Base-by-base conservation (phyloP, 345 rosid genomes). In the Gossypium thurberi region DNA sequence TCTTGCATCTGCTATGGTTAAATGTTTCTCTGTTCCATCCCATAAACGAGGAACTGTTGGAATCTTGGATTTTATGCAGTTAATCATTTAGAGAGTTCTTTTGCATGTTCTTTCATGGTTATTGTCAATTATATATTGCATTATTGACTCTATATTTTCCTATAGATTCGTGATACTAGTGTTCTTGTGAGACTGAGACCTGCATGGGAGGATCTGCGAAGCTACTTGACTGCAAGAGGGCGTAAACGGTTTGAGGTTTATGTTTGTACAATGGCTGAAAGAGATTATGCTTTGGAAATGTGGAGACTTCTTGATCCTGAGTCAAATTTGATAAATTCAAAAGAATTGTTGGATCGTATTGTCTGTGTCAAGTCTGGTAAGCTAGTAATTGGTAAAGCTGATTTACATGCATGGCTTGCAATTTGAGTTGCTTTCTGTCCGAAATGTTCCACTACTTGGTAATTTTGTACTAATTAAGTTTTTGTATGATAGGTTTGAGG, bases 281-380 rank as follows among this genome's bases (percentile, higher is more conserved):
- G 92, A 82, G 98, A 96, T 82, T 96, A 96, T 78, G 98, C 99
- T 65, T 81, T 93, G 71, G 99, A 96, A 83, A 96, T 96, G 97
- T 96, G 98, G 99, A 87, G 98, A 86, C 99, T 96, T 82, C 98
- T 96, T 82, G 98, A 96, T 78, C 99, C 99, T 58, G 98, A 91
- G 60, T 90, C 93, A 79, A 96, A 87, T 82, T 82, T 96, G 86
- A 96, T 96, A 55, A 88, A 75, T 81, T 66, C 87, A 42, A 90
- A 86, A 82, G 89, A 93, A 74, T 75, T 96, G 67, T 81, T 89
- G 81, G 85, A 89, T 75, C 92, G 98, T 65, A 89, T 96, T 67
- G 97, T 91, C 52, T 93, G 99, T 78, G 99, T 96, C 60, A 96
- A 90, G 78, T 85, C 99, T 78, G 98, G 99, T 93, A 79, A 60